Base-by-base conservation (phyloP, 1,284 basidiomycete genomes). In the Pseudozyma thailandica region DNA sequence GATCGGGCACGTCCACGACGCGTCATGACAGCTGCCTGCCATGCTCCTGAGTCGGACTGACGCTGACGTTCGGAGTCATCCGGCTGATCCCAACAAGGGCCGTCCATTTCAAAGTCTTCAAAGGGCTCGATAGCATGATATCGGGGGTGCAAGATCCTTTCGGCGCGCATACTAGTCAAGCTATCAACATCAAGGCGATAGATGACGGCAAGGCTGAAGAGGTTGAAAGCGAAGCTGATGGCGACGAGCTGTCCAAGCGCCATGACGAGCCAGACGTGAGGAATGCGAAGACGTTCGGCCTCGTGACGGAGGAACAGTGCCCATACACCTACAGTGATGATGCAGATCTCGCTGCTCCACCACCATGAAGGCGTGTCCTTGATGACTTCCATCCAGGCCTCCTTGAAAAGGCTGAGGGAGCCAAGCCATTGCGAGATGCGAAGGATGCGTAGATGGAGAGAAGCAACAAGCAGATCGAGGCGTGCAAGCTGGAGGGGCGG, bases 211-310 rank as follows among this genome's bases (percentile, higher is more conserved):
- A 88, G 81, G 66, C 87, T 87, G 84, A 91, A 91, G 21, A 91
- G 85, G 56, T 88, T 88, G 9, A 87, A 86, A 3, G 89, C 88
- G 35, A 91, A 88, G 13, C 88, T 89, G 42, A 91, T 89, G 35
- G 90, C 90, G 46, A 91, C 89, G 15, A 90, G 78, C 82, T 91
- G 90, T 6, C 90, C 90, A 4, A 91, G 85, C 35, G 91, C 83
- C 89, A 91, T 90, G 83, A 90, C 91, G 0, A 88, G 88, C 87
- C 88, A 89, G 0, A 88, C 72, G 59, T 87, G 85, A 62, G 85
- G 87, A 60, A 90, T 85, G n/a, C 83, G 79, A 41, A 86, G 80
- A 33, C 84, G 83, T 35, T 82, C 82, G 28, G 87, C 88, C 85
- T 90, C 86, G 6, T 84, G 83, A 35, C 85, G 85, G 6, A 91